Evolutionary conservation across 805 yeast species (phyloP).

Genomic region (Wickerhamomyces queroliae): DNA sequence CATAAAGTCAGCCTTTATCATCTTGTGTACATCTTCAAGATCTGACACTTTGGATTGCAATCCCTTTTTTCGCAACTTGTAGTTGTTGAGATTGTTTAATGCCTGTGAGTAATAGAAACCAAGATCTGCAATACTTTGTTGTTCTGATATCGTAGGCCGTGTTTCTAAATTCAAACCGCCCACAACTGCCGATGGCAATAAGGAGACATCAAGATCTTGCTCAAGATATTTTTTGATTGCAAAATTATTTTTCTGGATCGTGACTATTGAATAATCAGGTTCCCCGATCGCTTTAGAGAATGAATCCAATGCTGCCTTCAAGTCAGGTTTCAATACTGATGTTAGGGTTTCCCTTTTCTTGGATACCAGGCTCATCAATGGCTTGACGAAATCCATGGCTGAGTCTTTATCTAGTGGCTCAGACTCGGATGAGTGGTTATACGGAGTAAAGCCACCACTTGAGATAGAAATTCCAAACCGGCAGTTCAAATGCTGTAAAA

Average conservation of each 20-base stretch:
- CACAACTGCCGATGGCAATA: slow-evolving; percentile 43
- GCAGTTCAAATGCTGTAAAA: slow-evolving; percentile 76
- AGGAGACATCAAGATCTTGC: slow-evolving; percentile 35
- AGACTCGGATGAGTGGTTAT: slow-evolving; percentile 54
- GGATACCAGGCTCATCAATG: slow-evolving; percentile 50
- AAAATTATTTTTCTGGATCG: slow-evolving; percentile 40
- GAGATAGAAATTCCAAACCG: slow-evolving; percentile 63
- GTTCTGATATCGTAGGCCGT: slow-evolving; percentile 25
- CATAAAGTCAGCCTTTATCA: slow-evolving; percentile 60
- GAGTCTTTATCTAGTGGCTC: slow-evolving; percentile 33
- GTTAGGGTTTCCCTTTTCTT: slow-evolving; percentile 54
- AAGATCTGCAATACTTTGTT: slow-evolving; percentile 31
- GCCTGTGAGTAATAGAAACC: slow-evolving; percentile 75
- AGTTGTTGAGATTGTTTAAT: slow-evolving; percentile 59
- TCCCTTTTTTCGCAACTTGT: slow-evolving; percentile 61
- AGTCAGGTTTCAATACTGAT: slow-evolving; percentile 58
- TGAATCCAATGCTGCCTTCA: slow-evolving; percentile 66
- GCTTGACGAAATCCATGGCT: slow-evolving; percentile 34
- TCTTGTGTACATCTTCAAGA: slow-evolving; percentile 63
- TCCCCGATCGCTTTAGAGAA: slow-evolving; percentile 69
- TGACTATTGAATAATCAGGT: slow-evolving; percentile 38
- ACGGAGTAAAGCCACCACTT: slow-evolving; percentile 54
- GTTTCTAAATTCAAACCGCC: slow-evolving; percentile 37
- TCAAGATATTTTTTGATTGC: slow-evolving; percentile 42
- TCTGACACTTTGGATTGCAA: slow-evolving; percentile 82